Base-by-base conservation (phyloP, 73 alveolate species). In the Symbiodinium natans region DNA sequence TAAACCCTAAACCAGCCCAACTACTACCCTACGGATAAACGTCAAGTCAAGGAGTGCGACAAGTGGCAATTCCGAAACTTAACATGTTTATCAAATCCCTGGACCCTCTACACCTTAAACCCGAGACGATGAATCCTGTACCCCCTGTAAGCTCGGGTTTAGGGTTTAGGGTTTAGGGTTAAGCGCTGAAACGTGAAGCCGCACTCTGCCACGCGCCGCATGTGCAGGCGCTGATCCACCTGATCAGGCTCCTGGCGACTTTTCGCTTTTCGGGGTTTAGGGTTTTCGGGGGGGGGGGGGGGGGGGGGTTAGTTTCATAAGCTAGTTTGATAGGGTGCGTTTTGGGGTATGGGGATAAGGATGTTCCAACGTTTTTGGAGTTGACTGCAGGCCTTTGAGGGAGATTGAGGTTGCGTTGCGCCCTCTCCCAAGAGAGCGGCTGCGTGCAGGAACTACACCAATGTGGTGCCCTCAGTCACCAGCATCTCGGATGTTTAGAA, bases 401-500 rank as follows among this genome's bases (percentile, higher is more conserved):
- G 84, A 23, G 39, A 73, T 73, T 33, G 84, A 73, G 84, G 34
- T 17, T n/a, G n/a, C n/a, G n/a, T n/a, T n/a, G n/a, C n/a, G n/a
- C n/a, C n/a, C n/a, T n/a, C n/a, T n/a, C n/a, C n/a, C n/a, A n/a
- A n/a, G n/a, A n/a, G n/a, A 46, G 6, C 59, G 13, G 13, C 59
- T 46, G 2, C 8, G 40, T 3, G 29, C 82, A 86, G 94, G 94
- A 33, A 73, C 94, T 86, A 86, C 21, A 41, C 94, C 31, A 74
- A 86, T 31, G 94, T 86, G 83, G 94, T 86, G 34, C 94, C 94
- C 9, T 86, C 94, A 13, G 94, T 86, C 36, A 23, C 31, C 80
- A 63, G 80, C 80, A 23, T 63, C 38, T 29, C 23, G 31, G 71
- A 29, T 29, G 1, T 11, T 43, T 43, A 43, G 11, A n/a, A n/a